Conservation (phyloP, 352 stramenopile genomes). For the Phytophthora hibernalis region DNA sequence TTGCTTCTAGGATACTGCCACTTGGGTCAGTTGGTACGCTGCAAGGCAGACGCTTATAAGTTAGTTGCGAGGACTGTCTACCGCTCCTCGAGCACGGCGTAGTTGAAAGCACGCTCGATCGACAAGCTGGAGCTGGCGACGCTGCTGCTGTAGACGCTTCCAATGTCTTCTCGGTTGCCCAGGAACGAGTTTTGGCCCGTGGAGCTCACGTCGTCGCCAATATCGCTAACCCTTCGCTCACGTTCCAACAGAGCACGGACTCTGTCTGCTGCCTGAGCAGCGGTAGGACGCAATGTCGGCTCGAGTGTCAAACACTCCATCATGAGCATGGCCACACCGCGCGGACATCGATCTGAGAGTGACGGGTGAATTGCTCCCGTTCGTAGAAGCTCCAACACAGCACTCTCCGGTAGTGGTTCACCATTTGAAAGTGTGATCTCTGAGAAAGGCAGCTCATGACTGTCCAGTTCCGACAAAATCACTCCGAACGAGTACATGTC, state of each 20-base stretch:
- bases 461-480: slow-evolving; percentile 76
- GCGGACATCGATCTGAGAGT: slow-evolving; percentile 57
- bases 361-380: slow-evolving; percentile 60
- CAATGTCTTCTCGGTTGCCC: slow-evolving; percentile 34
- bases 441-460: slow-evolving; percentile 70
- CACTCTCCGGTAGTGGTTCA: slow-evolving; percentile 49
- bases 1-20: slow-evolving; percentile 8
- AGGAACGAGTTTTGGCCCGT: slow-evolving; percentile 54
- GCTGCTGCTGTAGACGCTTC: slow-evolving; percentile 38
- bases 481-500: slow-evolving; percentile 84
- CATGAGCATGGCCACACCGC: slow-evolving; percentile 51
- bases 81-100: slow-evolving; percentile 40
- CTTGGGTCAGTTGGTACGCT: slow-evolving; percentile 18
- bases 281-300: slow-evolving; percentile 49
- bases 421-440: slow-evolving; percentile 68
- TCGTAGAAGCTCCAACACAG: slow-evolving; percentile 61
- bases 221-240: slow-evolving; percentile 57
- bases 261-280: slow-evolving; percentile 44
- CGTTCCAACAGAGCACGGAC: slow-evolving; percentile 55
- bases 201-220: slow-evolving; percentile 50
- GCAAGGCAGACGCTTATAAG: slow-evolving; percentile 38
- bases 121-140: slow-evolving; percentile 36
- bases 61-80: slow-evolving; percentile 30
- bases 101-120: slow-evolving; percentile 40
- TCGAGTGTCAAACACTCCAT: slow-evolving; percentile 63